Conservation (phyloP, 108 stramenopile species). For the Cylindrotheca fusiformis region DNA sequence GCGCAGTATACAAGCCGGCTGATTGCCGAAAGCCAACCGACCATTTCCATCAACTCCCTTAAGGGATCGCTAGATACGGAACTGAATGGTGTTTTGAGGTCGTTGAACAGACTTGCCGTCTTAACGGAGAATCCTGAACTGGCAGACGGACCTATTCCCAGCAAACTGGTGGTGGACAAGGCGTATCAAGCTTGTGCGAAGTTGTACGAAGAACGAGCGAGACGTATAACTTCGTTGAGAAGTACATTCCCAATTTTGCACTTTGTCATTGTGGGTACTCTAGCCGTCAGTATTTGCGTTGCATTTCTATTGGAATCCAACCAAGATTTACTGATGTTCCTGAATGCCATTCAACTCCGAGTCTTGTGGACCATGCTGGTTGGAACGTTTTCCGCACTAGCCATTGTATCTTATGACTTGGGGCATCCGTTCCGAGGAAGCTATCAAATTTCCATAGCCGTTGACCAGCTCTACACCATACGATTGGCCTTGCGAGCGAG, state of each 20-base stretch:
- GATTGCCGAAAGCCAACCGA: slow-evolving; percentile 57
- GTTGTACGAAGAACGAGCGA: slow-evolving; percentile 46
- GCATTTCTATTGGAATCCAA: slow-evolving; percentile 38
- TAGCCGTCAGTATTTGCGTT: slow-evolving; percentile 31
- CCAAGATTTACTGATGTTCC: slow-evolving; percentile 55
- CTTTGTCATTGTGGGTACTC: slow-evolving; percentile 20
- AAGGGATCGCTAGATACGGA: slow-evolving; percentile 57
- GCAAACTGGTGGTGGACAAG: slow-evolving; percentile 22
- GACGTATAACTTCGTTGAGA: slow-evolving; percentile 56
- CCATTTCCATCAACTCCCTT: slow-evolving; percentile 20
- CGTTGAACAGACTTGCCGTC: slow-evolving; percentile 32
- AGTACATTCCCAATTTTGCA: slow-evolving; percentile 41
- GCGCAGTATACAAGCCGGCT: slow-evolving; percentile 56
- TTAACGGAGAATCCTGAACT: neutral
- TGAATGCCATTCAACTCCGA: slow-evolving; percentile 58
- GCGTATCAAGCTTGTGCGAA: slow-evolving; percentile 40
- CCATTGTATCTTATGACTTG: slow-evolving; percentile 58
- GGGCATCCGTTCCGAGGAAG: slow-evolving; percentile 30
- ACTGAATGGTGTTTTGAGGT: slow-evolving; percentile 51
- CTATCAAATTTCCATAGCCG: slow-evolving; percentile 27
- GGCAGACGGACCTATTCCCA: neutral
- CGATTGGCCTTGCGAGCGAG: slow-evolving; percentile 35
- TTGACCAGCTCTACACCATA: slow-evolving; percentile 70
- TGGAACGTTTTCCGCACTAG: slow-evolving; percentile 61
- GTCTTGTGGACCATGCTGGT: slow-evolving; percentile 63